Evolutionary conservation across 768 basidiomycete genomes (phyloP), one percentile per base, ranked within the genome.

Genomic region (Leucocoprinus leucothites): DNA sequence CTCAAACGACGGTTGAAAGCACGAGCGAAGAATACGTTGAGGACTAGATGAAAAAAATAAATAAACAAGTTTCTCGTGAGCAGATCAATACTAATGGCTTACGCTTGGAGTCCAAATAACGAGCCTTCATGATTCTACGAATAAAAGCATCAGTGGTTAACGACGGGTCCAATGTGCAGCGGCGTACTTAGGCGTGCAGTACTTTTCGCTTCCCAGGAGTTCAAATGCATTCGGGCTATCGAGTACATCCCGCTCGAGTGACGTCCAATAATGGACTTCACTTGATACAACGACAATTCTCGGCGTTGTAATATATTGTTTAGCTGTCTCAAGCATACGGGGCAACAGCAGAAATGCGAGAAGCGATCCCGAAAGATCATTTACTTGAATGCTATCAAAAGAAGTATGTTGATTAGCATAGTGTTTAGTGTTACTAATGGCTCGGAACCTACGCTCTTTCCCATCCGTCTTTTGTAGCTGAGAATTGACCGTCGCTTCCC

Each of bases 341-440:
- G 80, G 79, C 0, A 79, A 64, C 0, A 82, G 63, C 9, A 70
- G 67, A 8, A 80, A 47, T 2, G 69, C 61, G 1, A 77, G 64
- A 2, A 79, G 64, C 1, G 71, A 63, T 9, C 68, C 68, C 5
- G 74, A 66, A 6, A 82, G 62, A 57, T 69, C 59, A 60, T 81
- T 80, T 31, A 77, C 72, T 59, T 81, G 78, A 0, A 80, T 44
- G 11, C 79, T 82, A 49, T 40, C n/a, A 41, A 45, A 26, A 54
- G n/a, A 16, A 36, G 24, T 4, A 25, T n/a, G 13, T 8, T 9
- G 1, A 19, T 14, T 18, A 9, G 22, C 8, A 28, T 35, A 34
- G 4, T 14, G 3, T 9, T n/a, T n/a, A n/a, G n/a, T n/a, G n/a
- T n/a, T n/a, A n/a, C n/a, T n/a, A n/a, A n/a, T n/a, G n/a, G 61